phyloP scores from a whole-genome alignment of 2,329 filamentous ascomycete species.

The Fusarium sp. region DNA sequence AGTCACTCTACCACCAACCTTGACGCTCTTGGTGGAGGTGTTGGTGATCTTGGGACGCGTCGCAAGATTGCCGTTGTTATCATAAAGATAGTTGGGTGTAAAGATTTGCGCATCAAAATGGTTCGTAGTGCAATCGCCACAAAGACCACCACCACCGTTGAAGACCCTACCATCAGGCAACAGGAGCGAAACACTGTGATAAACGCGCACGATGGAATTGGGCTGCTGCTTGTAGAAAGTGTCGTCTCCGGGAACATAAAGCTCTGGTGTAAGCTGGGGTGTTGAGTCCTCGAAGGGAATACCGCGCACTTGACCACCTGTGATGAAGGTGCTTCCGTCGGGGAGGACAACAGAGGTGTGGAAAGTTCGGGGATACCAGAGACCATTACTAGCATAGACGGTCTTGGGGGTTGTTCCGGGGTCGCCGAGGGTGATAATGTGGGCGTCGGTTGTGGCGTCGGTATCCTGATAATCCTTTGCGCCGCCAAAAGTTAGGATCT shows the following conservation, averaged over 20 bases:
- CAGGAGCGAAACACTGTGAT: conserved; percentile 21
- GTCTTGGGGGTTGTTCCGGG: background rate
- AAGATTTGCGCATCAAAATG: conserved; percentile 38
- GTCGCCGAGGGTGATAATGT: conserved; percentile 60
- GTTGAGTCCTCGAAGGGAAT: conserved; percentile 21
- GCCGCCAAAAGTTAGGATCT: conserved; percentile 66
- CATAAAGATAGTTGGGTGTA: conserved; percentile 24
- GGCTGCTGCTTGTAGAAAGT: conserved; percentile 21
- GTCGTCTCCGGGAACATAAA: conserved; percentile 15
- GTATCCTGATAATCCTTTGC: conserved; percentile 57
- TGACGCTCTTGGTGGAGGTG: background rate
- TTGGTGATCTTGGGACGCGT: conserved; percentile 7
- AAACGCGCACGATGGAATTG: conserved; percentile 19
- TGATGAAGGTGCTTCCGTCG: conserved; percentile 59
- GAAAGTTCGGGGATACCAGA: conserved; percentile 52
- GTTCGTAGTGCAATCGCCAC: conserved; percentile 7
- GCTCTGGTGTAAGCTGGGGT: conserved; percentile 16
- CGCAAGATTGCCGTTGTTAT: conserved; percentile 2
- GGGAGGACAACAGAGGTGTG: conserved; percentile 61
- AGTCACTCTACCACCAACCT: conserved; percentile 5
- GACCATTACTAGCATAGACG: background rate
- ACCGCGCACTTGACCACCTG: conserved; percentile 52
- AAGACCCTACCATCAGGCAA: conserved; percentile 23
- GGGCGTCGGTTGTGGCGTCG: conserved; percentile 57
- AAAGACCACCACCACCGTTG: conserved; percentile 26